phyloP scores from a whole-genome alignment of 768 basidiomycete species.

The Austroboletus eburneus region DNA sequence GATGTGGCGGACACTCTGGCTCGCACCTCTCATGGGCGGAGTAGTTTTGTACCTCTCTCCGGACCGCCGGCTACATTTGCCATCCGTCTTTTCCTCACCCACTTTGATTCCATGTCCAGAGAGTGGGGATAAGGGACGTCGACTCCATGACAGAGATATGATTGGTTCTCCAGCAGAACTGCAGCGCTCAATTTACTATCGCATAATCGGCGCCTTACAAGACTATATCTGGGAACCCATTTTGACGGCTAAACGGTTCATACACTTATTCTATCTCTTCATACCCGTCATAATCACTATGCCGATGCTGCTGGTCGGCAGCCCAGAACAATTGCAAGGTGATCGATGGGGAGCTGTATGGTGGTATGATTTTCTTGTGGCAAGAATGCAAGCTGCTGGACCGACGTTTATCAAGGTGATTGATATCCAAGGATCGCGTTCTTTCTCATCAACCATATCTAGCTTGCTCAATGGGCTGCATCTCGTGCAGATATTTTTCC shows the following conservation, averaged over 20 bases:
- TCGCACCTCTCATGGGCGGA: conserved; percentile 55
- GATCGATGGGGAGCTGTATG: conserved; percentile 92
- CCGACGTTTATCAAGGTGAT: conserved; percentile 95
- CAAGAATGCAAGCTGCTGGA: conserved; percentile 90
- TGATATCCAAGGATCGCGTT: conserved; percentile 2
- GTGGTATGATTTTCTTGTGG: conserved; percentile 93
- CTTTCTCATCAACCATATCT: conserved; percentile 10
- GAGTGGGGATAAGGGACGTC: conserved; percentile 8
- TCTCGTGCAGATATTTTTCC: conserved; percentile 95
- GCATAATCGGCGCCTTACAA: conserved; percentile 46
- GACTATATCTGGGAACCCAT: conserved; percentile 79
- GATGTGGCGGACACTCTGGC: conserved; percentile 40
- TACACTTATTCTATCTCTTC: conserved; percentile 80
- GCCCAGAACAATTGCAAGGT: conserved; percentile 51
- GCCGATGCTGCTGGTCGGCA: conserved; percentile 79
- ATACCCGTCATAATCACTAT: conserved; percentile 78
- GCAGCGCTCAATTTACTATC: conserved; percentile 41
- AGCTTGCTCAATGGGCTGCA: conserved; percentile 99
- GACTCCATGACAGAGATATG: conserved; percentile 27
- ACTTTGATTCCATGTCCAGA: conserved; percentile 42
- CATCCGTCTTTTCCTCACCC: conserved; percentile 49
- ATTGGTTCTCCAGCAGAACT: conserved; percentile 71
- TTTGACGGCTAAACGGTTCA: conserved; percentile 76
- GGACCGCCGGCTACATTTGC: conserved; percentile 37
- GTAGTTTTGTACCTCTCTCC: conserved; percentile 47